Conservation (phyloP, 163 green algal species). For the Chloromonas sp. region DNA sequence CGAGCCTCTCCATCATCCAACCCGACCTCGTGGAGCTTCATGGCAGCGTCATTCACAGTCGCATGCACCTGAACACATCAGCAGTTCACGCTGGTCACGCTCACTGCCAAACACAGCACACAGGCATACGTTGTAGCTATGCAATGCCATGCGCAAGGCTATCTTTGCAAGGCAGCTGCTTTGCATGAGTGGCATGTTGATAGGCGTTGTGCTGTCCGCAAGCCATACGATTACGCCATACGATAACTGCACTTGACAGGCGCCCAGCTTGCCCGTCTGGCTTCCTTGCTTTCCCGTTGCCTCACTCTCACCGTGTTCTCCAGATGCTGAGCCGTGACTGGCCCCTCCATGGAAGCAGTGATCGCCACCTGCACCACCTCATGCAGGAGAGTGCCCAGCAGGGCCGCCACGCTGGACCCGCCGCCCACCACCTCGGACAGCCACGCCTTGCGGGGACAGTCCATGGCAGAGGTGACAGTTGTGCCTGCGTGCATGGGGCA, state of each 20-base stretch:
- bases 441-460: conserved; percentile 60
- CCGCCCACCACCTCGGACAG: conserved; percentile 61
- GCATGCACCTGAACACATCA: conserved; percentile 14
- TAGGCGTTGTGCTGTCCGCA: too few relatives aligned
- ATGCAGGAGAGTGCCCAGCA: conserved; percentile 67
- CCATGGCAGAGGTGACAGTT: conserved; percentile 49
- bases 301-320: neutral
- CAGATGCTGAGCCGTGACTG: conserved; percentile 12
- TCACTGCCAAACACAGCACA: too few relatives aligned
- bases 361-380: conserved; percentile 61
- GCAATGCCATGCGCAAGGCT: too few relatives aligned
- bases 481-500: conserved; percentile 28
- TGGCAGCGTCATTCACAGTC: conserved; percentile 28
- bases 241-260: too few relatives aligned
- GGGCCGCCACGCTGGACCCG: conserved; percentile 38
- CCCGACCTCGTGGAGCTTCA: conserved; percentile 52
- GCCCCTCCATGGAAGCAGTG: conserved; percentile 29
- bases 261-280: too few relatives aligned
- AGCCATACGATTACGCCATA: too few relatives aligned
- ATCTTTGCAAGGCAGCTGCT: too few relatives aligned
- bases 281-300: too few relatives aligned
- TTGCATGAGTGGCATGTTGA: too few relatives aligned
- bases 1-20: conserved; percentile 31
- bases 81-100: too few relatives aligned
- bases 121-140: too few relatives aligned